These are phyloP conservation scores for Yarrowia alimentaria DNA, from an alignment of 805 yeast genomes.

Conservation along the genomic window DNA sequence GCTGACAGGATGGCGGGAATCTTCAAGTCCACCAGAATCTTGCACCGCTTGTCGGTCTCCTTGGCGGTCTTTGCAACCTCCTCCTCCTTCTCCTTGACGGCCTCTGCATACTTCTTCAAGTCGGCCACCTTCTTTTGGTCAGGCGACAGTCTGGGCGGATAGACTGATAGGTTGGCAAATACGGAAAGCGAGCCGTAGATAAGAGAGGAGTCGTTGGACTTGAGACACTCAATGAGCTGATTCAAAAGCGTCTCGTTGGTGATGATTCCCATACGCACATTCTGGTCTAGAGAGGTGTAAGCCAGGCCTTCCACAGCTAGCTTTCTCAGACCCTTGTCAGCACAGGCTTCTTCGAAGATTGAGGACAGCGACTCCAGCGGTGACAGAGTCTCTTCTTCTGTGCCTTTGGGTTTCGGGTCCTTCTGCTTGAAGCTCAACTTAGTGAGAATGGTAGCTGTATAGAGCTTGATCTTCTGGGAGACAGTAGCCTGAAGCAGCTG, in stretches of 20 bases:
- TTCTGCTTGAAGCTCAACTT: conserved; percentile 35
- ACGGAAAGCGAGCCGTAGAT: conserved; percentile 39
- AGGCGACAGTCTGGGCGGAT: conserved; percentile 37
- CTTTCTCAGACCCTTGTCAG: conserved; percentile 29
- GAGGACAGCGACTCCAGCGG: conserved; percentile 35
- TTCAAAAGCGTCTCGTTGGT: conserved; percentile 31
- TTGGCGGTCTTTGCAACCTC: conserved; percentile 31
- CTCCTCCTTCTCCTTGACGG: conserved; percentile 31
- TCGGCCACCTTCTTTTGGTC: conserved; percentile 37
- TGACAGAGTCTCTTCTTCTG: conserved; percentile 1
- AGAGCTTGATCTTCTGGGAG: conserved; percentile 32
- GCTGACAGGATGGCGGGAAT: conserved; percentile 34
- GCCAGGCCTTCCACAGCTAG: conserved; percentile 43
- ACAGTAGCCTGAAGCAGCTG: conserved; percentile 33
- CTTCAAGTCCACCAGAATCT: conserved; percentile 33
- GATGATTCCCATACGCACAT: conserved; percentile 37
- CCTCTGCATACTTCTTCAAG: conserved; percentile 38
- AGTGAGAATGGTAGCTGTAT: conserved; percentile 41
- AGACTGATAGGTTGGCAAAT: conserved; percentile 38
- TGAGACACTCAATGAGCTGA: conserved; percentile 30
- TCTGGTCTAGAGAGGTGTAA: conserved; percentile 38
- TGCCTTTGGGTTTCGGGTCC: conserved; percentile 26
- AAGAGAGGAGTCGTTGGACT: conserved; percentile 33
- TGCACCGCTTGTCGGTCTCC: conserved; percentile 34
- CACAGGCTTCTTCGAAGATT: conserved; percentile 35